Evolutionary conservation across 164 flowering plant genomes (phyloP).

Genomic region (Saururus chinensis): DNA sequence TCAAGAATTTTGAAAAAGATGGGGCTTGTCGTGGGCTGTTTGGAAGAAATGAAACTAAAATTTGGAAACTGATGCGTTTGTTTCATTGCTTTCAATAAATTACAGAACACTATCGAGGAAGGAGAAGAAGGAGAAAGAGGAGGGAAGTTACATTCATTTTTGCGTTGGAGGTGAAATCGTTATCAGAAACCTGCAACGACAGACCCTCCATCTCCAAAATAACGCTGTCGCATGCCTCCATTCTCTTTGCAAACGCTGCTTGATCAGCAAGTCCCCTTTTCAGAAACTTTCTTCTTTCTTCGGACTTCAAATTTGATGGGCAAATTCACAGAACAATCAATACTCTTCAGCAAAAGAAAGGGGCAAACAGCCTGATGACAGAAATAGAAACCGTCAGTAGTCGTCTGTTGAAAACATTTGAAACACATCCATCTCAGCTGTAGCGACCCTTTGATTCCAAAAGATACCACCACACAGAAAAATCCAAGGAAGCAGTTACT

Average conservation of each 20-base stretch:
- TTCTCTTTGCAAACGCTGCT: background rate
- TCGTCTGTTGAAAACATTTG: background rate
- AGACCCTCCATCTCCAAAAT: conserved; percentile 5
- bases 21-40: no score
- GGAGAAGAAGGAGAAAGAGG: background rate
- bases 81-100: no score
- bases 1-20: background rate
- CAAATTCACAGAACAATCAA: background rate
- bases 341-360: background rate
- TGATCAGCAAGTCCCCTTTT: conserved; percentile 1
- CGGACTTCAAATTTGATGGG: background rate
- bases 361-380: background rate
- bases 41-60: no score
- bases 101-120: no score
- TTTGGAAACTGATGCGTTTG: no score
- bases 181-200: background rate
- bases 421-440: background rate
- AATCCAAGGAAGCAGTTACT: no score
- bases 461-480: no score
- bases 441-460: no score
- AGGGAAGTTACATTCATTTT: conserved; percentile 1
- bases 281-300: background rate
- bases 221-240: background rate
- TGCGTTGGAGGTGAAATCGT: background rate
- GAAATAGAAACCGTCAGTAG: background rate